These are phyloP conservation scores for Paecilomyces formosus DNA, from an alignment of 2,329 filamentous ascomycete species.

Conservation along the genomic window DNA sequence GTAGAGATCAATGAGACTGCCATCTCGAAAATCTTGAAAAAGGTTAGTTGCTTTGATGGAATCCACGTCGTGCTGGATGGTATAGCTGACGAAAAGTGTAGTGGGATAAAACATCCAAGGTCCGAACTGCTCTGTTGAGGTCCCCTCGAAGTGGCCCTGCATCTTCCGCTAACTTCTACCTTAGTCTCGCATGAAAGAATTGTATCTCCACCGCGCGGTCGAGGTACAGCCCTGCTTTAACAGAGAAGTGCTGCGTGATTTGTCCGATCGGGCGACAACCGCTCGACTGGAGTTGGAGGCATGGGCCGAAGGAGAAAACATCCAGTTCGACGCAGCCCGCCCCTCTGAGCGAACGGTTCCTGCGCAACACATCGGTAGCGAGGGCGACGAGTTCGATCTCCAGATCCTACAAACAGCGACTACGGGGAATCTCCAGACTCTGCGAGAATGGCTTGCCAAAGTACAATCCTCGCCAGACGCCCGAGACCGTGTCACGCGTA, in stretches of 20 bases:
- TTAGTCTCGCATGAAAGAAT: slow-evolving; percentile 88
- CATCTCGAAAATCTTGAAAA: slow-evolving; percentile 98
- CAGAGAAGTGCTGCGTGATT: slow-evolving; percentile 87
- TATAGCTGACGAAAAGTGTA: slow-evolving; percentile 24
- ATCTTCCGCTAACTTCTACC: slow-evolving; percentile 7
- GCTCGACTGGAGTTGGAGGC: slow-evolving; percentile 89
- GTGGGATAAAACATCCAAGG: slow-evolving; percentile 99
- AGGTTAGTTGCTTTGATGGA: slow-evolving; percentile 44
- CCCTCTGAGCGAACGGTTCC: slow-evolving; percentile 30
- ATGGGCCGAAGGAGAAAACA: slow-evolving; percentile 93
- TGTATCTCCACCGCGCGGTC: slow-evolving; percentile 90
- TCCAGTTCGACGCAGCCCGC: slow-evolving; percentile 62
- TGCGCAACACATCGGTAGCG: slow-evolving; percentile 51
- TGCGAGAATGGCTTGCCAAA: slow-evolving; percentile 74
- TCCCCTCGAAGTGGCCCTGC: slow-evolving; percentile 2
- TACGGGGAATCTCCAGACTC: slow-evolving; percentile 66
- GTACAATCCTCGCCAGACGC: slow-evolving; percentile 56
- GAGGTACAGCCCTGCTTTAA: slow-evolving; percentile 99
- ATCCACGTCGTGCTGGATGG: slow-evolving; percentile 7
- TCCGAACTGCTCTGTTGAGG: slow-evolving; percentile 25
- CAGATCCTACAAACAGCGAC: slow-evolving; percentile 79
- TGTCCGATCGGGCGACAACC: slow-evolving; percentile 96
- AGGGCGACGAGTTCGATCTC: slow-evolving; percentile 84
- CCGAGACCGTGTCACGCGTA: slow-evolving; percentile 73
- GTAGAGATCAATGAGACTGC: slow-evolving; percentile 97